Base-by-base conservation (phyloP, 768 basidiomycete species). In the Panaeolus papilionaceus region DNA sequence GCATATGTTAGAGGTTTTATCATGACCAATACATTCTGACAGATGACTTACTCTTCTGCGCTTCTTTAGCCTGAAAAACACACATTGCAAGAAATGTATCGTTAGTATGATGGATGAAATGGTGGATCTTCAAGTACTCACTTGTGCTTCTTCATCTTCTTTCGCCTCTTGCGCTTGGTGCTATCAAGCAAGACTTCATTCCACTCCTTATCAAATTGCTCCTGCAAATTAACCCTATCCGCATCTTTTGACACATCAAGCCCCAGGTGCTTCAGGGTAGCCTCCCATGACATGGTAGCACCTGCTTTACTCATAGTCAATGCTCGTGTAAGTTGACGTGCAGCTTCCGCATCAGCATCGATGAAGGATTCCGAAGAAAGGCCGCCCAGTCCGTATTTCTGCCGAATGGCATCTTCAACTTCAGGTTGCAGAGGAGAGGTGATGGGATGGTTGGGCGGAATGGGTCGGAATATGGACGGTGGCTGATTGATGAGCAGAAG, bases 141-240 rank as follows among this genome's bases (percentile, higher is more conserved):
- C 94, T 96, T 96, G 79, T 97, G 95, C 81, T 96, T 97, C 86
- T 92, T 94, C 90, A 97, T 97, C 89, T 96, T 97, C 89, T 89
- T 92, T 84, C 88, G 84, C 72, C 88, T 85, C 84, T 95, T 95
- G 78, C 93, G 87, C 83, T 90, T 92, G 37, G 88, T 89, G 71
- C 93, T 94, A 72, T 95, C 94, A 80, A 93, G 83, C 76, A 88
- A 78, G 16, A 93, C 84, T 51, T 87, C 85, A 70, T 88, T 84
- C 85, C 85, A 90, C 67, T 88, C 86, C 75, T 84, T 84, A 16
- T 88, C 85, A 71, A 84, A 79, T 71, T 86, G 82, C 67, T 85
- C 83, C 64, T 85, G 85, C 75, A 84, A 79, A 65, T 82, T 81
- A 51, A 86, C 81, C 66, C 85, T 83, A 49, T 83, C 82, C 47